phyloP scores from a whole-genome alignment of 805 yeast species.

The Zygosaccharomyces pseudorouxii region DNA sequence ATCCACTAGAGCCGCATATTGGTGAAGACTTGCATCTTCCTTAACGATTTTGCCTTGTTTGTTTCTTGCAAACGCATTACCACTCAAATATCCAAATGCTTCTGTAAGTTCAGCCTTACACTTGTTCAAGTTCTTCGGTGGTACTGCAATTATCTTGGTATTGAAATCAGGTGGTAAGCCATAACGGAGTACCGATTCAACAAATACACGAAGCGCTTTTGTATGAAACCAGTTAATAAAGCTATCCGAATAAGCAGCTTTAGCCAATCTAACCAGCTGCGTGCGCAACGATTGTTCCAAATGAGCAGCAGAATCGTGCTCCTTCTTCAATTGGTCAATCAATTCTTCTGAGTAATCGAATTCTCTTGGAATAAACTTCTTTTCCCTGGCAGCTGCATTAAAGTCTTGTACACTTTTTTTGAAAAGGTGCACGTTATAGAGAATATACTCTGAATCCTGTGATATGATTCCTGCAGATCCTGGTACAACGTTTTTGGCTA shows the following conservation, averaged over 20 bases:
- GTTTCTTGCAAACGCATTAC: conserved; percentile 74
- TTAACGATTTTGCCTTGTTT: conserved; percentile 55
- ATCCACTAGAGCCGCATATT: conserved; percentile 89
- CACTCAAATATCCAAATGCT: conserved; percentile 86
- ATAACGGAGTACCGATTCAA: conserved; percentile 90
- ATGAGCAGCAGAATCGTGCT: conserved; percentile 69
- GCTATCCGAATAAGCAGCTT: conserved; percentile 86
- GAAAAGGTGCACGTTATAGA: conserved; percentile 80
- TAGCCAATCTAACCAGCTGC: conserved; percentile 77
- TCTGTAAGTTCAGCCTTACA: conserved; percentile 66
- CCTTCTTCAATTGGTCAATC: conserved; percentile 68
- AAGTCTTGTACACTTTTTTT: conserved; percentile 73
- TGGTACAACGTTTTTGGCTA: conserved; percentile 83
- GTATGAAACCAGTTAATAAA: conserved; percentile 86
- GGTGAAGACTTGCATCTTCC: conserved; percentile 64
- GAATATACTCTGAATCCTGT: conserved; percentile 65
- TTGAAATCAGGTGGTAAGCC: conserved; percentile 94
- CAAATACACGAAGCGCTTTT: conserved; percentile 80
- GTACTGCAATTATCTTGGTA: conserved; percentile 43
- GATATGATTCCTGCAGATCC: conserved; percentile 72
- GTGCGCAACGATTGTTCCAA: conserved; percentile 67
- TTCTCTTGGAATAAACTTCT: conserved; percentile 89
- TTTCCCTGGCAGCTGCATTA: conserved; percentile 67
- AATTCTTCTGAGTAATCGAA: conserved; percentile 77
- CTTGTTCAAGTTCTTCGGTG: conserved; percentile 45